Percentiles rank a stretch among this genome's conserved stretches.
Evolutionary conservation across 192 early-diverging fungal genomes (phyloP).

Genomic region (Backusella australiensis): DNA sequence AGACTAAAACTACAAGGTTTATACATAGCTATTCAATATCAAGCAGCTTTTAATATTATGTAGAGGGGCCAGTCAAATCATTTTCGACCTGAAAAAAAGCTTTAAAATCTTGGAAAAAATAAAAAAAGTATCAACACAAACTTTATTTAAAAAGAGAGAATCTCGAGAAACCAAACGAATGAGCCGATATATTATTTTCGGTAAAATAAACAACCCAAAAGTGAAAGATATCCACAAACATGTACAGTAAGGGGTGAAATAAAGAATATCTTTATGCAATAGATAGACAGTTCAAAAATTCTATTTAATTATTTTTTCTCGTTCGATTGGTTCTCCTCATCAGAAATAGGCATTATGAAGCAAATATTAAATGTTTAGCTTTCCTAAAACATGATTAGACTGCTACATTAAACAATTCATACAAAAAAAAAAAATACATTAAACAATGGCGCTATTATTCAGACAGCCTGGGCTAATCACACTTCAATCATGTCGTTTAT

Average conservation of each 20-base stretch:
- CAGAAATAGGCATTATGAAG: too few species aligned
- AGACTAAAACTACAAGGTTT: background rate
- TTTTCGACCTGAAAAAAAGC: constrained; percentile 42
- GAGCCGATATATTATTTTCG: constrained; percentile 1
- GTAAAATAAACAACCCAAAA: constrained; percentile 10
- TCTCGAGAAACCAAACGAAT: constrained; percentile 28
- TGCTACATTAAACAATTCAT: too few species aligned
- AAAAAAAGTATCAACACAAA: constrained; percentile 31
- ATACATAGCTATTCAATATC: constrained; percentile 1
- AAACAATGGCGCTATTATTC: too few species aligned
- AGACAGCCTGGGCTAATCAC: too few species aligned
- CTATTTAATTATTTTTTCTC: too few species aligned
- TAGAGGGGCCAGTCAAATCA: constrained; percentile 41
- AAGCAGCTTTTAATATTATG: constrained; percentile 11
- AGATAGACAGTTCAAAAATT: too few species aligned
- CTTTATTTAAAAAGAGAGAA: constrained; percentile 15
- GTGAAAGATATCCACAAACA: constrained; percentile 9
- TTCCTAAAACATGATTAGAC: too few species aligned
- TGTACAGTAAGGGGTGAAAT: background rate
- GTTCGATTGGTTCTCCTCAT: too few species aligned
- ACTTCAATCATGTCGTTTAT: too few species aligned
- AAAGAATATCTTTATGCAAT: background rate
- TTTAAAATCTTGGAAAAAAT: constrained; percentile 34
- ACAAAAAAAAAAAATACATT: too few species aligned
- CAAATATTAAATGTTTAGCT: too few species aligned